Base-by-base conservation (phyloP, 2,329 filamentous ascomycete species). In the Fusarium temperatum region DNA sequence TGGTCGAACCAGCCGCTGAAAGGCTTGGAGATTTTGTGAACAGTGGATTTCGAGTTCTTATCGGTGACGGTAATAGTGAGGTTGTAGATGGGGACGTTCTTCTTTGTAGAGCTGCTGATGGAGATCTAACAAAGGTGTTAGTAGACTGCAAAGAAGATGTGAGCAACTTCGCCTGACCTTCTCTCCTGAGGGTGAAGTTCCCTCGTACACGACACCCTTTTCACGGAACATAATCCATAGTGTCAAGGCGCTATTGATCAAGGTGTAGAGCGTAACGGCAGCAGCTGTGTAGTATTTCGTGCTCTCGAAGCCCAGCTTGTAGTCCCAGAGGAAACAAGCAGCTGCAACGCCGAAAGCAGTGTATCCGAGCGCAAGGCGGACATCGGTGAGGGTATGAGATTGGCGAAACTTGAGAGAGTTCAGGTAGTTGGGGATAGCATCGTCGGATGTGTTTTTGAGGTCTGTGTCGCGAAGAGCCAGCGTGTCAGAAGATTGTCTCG, bases 361-460 rank as follows among this genome's bases (percentile, higher is more conserved):
- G 84, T 97, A 98, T 73, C 96, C 96, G 14, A 99, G 87, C 1
- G 87, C 88, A 51, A 99, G 91, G 61, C 94, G 94, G 54, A 97
- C 89, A 80, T 98, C 95, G 78, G 91, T 90, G 54, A 96, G 91
- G 66, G 84, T 88, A 85, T 98, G 92, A 73, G 93, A 91, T 84
- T 97, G 95, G 72, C 86, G 89, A 87, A 98, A 98, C 75, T 88
- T 91, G 81, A 98, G 91, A 38, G 91, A 93, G 84, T 94, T 96
- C 73, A 99, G 91, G 86, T 98, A 98, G 84, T 96, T 95, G 67
- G 93, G 91, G 68, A 99, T 92, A 65, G 95, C 94, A 84, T 99
- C 96, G 85, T 99, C 96, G 75, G 94, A 94, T 44, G 95, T 97
- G 85, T 96, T 97, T 84, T 98, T 98, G 74, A 99, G 92, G 82